Percentiles rank a stretch among this genome's conserved stretches.
phyloP scores from a whole-genome alignment of 2,329 filamentous ascomycete species.

The Stachybotrys echinatus region DNA sequence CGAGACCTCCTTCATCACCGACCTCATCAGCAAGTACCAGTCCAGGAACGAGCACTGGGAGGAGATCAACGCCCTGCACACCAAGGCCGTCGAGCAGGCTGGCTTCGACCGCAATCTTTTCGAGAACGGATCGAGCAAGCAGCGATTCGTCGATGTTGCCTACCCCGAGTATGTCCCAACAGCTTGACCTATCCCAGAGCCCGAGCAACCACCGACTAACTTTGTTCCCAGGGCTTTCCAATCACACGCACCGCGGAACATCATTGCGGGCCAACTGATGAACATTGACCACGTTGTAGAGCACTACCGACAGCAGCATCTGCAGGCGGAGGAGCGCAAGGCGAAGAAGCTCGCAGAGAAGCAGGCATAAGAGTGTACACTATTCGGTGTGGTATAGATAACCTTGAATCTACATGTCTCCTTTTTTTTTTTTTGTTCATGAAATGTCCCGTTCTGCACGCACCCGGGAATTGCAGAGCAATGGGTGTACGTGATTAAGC shows the following conservation, averaged over 20 bases:
- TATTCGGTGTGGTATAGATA: conserved; percentile 11
- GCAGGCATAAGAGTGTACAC: conserved; percentile 22
- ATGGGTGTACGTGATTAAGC: too few relatives aligned
- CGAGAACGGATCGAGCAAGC: conserved; percentile 35
- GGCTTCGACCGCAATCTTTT: conserved; percentile 53
- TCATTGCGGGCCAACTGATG: conserved; percentile 48
- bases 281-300: conserved; percentile 52
- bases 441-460: too few relatives aligned
- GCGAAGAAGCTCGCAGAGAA: conserved; percentile 40
- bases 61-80: conserved; percentile 47
- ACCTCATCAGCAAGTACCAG: conserved; percentile 40
- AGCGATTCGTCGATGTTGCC: conserved; percentile 44
- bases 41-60: conserved; percentile 45
- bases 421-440: conserved; percentile 3
- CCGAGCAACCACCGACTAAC: conserved; percentile 11
- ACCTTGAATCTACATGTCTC: background rate
- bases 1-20: conserved; percentile 40
- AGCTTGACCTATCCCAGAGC: background rate
- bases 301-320: conserved; percentile 51
- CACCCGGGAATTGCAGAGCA: too few relatives aligned
- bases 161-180: conserved; percentile 50
- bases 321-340: conserved; percentile 52
- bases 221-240: conserved; percentile 38
- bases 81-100: conserved; percentile 48
- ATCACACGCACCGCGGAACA: conserved; percentile 45